Evolutionary conservation across 345 rosid species (phyloP).

Genomic region (Zanthoxylum bungeanum): DNA sequence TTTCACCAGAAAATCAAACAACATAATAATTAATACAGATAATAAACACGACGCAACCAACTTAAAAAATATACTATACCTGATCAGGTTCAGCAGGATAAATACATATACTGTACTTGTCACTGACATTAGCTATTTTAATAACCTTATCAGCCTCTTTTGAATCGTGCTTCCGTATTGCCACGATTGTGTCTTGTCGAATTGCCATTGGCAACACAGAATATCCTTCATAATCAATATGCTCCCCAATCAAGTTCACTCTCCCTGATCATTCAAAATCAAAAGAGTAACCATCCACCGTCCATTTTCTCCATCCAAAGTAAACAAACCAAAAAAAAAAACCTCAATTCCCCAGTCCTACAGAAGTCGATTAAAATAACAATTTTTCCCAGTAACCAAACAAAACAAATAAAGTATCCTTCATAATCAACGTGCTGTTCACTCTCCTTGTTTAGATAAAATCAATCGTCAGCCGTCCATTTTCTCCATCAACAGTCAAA

Average conservation of each 20-base stretch:
- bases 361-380: too few species aligned
- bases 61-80: slow-evolving; percentile 35
- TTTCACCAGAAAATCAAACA: not conserved
- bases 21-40: not conserved
- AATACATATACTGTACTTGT: slow-evolving; percentile 64
- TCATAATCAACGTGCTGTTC: not conserved
- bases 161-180: slow-evolving; percentile 53
- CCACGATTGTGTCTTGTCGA: slow-evolving; percentile 86
- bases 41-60: not conserved
- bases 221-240: slow-evolving; percentile 96
- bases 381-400: not conserved
- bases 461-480: not conserved
- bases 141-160: slow-evolving; percentile 49
- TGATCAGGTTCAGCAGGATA: slow-evolving; percentile 84
- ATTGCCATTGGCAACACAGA: slow-evolving; percentile 99
- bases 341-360: not conserved
- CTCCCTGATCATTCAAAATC: slow-evolving; percentile 50
- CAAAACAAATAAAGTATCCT: not conserved
- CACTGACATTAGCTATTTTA: slow-evolving; percentile 70
- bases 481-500: not conserved
- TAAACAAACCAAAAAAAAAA: not conserved
- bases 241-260: slow-evolving; percentile 98
- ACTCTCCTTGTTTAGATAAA: not conserved
- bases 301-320: not conserved
- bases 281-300: not conserved